phyloP scores from a whole-genome alignment of 2,329 filamentous ascomycete species.

The Coniochaeta sp. region DNA sequence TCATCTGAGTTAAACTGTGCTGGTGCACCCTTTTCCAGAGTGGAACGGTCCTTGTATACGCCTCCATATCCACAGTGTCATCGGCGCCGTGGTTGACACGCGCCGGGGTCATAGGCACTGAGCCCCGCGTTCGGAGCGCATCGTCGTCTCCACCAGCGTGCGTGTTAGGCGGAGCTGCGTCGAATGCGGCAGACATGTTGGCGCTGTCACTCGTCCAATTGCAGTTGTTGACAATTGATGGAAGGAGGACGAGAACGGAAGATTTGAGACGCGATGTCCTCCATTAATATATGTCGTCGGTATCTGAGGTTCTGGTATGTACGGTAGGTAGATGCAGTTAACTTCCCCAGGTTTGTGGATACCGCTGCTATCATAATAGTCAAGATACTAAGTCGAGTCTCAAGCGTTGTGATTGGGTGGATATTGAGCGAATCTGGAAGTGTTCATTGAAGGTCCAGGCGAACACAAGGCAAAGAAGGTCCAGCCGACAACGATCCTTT shows the following conservation, averaged over 20 bases:
- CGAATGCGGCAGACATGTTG: neutral
- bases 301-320: neutral
- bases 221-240: neutral
- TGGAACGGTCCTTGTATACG: conserved; percentile 20
- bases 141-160: conserved; percentile 1
- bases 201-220: neutral
- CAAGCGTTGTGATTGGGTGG: neutral
- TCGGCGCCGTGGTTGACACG: neutral
- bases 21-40: conserved; percentile 36
- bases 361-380: neutral
- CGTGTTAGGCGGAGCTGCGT: conserved; percentile 1
- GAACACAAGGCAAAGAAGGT: neutral
- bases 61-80: conserved; percentile 25
- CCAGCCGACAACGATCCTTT: neutral
- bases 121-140: neutral
- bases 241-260: neutral
- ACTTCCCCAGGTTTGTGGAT: conserved; percentile 1
- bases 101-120: conserved; percentile 4
- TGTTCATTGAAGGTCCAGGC: neutral
- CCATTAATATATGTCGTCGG: neutral
- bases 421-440: neutral
- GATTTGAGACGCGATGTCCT: neutral
- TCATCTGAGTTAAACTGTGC: conserved; percentile 41
- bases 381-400: neutral
- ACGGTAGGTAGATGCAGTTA: neutral